Conservation (phyloP, 2,329 filamentous ascomycete species). For the Lomentospora prolificans region DNA sequence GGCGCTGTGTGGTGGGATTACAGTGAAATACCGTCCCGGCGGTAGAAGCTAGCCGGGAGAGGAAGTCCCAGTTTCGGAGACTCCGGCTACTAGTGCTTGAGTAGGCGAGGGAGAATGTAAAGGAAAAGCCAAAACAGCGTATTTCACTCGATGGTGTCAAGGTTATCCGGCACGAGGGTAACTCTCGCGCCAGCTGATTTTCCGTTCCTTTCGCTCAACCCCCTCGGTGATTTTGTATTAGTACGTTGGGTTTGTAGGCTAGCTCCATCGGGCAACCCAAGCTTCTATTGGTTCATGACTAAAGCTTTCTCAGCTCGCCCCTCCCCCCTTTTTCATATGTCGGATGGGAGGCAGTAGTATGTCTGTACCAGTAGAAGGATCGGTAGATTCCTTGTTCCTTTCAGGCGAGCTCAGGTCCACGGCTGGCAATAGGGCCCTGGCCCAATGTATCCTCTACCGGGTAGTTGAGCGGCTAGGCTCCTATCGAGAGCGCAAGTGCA, state of each 20-base stretch:
- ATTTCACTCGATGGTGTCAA: no score
- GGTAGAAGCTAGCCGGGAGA: not conserved
- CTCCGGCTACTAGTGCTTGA: not conserved
- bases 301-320: not conserved
- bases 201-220: not conserved
- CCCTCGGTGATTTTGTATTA: not conserved
- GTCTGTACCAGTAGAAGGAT: not conserved
- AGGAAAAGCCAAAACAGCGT: not conserved
- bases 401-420: no score
- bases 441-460: no score
- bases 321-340: not conserved
- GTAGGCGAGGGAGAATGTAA: not conserved
- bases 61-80: not conserved
- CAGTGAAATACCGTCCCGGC: not conserved
- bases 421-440: no score
- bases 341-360: not conserved
- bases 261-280: not conserved
- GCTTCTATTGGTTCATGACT: not conserved
- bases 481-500: no score
- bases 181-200: not conserved
- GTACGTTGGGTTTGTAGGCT: not conserved
- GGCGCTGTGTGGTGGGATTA: not conserved
- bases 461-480: no score
- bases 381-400: no score
- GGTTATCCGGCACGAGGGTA: not conserved